Percentiles rank a stretch among this genome's conserved stretches.
Evolutionary conservation across 352 stramenopile genomes (phyloP).

Genomic region (Elongisporangium undulatum): DNA sequence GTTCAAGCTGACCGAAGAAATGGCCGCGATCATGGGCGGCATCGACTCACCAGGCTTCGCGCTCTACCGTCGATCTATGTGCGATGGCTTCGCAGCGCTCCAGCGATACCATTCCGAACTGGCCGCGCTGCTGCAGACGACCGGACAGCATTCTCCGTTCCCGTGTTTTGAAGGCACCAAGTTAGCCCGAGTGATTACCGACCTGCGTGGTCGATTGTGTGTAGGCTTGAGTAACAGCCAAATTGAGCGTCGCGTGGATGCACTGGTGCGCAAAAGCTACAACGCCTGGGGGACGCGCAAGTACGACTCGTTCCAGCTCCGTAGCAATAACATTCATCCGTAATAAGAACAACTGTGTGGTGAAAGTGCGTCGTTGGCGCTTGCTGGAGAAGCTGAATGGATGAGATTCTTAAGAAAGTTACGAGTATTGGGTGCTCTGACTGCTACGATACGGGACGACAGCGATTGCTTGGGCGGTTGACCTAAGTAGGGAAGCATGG

Average conservation of each 20-base stretch:
- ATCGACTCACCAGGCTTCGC: constrained; percentile 82
- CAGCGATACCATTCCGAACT: constrained; percentile 93
- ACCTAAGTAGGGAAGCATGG: constrained; percentile 41
- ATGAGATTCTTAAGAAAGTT: too few species aligned
- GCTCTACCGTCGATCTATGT: constrained; percentile 90
- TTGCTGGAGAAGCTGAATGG: too few species aligned
- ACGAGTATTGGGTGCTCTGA: too few species aligned
- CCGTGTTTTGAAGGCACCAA: constrained; percentile 88
- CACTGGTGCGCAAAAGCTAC: constrained; percentile 86
- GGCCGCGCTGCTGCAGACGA: constrained; percentile 93
- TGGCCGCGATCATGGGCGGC: constrained; percentile 96
- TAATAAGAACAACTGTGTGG: constrained; percentile 15
- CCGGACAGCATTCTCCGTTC: constrained; percentile 92
- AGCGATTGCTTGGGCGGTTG: too few species aligned
- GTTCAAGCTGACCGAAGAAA: constrained; percentile 99
- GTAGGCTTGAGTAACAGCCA: constrained; percentile 62
- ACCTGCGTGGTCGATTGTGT: constrained; percentile 64
- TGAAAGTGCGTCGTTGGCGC: too few species aligned
- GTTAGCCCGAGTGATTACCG: constrained; percentile 50
- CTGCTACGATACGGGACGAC: too few species aligned
- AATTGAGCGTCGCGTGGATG: constrained; percentile 64
- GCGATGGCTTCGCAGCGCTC: constrained; percentile 91
- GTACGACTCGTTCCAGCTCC: constrained; percentile 88
- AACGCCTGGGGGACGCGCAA: constrained; percentile 86
- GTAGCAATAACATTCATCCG: constrained; percentile 87